These are phyloP conservation scores for Phialocephala sp. DNA, from an alignment of 2,329 filamentous ascomycete species.

Conservation along the genomic window DNA sequence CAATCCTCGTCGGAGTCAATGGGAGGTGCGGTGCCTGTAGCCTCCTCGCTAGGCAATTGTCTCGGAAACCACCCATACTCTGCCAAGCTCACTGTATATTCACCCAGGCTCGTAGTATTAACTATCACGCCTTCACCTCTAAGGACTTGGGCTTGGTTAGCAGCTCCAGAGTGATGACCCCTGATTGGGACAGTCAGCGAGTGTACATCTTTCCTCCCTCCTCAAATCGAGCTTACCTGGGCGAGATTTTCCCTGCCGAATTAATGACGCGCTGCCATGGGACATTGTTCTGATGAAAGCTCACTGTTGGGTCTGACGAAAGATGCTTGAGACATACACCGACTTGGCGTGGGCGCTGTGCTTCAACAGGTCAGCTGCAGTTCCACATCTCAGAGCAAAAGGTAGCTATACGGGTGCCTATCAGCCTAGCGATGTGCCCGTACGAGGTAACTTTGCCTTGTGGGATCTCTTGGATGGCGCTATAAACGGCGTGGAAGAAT, in stretches of 20 bases:
- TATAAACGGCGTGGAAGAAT: conserved; percentile 80
- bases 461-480: conserved; percentile 85
- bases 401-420: conserved; percentile 70
- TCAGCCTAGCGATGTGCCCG: conserved; percentile 75
- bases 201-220: not conserved
- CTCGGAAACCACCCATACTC: conserved; percentile 51
- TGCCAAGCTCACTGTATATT: conserved; percentile 44
- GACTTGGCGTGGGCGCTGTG: conserved; percentile 80
- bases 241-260: conserved; percentile 83
- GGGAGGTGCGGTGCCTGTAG: conserved; percentile 33
- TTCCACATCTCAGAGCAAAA: not conserved
- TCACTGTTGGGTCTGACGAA: conserved; percentile 55
- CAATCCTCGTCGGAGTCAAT: conserved; percentile 34
- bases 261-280: conserved; percentile 97
- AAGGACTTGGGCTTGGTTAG: conserved; percentile 44
- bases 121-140: conserved; percentile 46
- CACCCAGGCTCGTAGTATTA: conserved; percentile 41
- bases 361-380: conserved; percentile 47
- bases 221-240: conserved; percentile 59
- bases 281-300: conserved; percentile 78
- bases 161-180: conserved; percentile 42
- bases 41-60: conserved; percentile 40
- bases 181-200: conserved; percentile 27
- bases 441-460: conserved; percentile 85
- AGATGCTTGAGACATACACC: conserved; percentile 90